Conservation (phyloP, 1,284 basidiomycete genomes). For the Ganoderma sinense region DNA sequence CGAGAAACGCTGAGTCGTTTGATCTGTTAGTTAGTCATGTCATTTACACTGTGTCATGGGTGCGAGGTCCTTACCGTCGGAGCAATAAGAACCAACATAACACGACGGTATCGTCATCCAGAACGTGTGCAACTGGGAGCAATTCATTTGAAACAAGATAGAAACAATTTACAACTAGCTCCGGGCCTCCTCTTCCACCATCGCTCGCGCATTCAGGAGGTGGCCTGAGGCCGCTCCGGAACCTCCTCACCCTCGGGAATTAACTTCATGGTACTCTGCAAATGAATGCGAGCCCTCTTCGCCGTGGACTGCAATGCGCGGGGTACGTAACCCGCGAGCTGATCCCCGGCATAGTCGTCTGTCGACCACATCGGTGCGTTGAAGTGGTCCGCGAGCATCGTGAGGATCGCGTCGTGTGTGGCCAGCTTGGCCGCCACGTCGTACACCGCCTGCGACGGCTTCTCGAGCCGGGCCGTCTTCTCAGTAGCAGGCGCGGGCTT, state of each 20-base stretch:
- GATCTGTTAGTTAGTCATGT: too few relatives aligned
- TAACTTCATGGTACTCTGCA: background rate
- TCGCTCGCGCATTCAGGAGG: background rate
- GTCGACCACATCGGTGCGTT: too few relatives aligned
- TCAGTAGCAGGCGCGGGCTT: background rate
- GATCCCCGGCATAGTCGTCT: too few relatives aligned
- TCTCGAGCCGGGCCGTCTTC: background rate
- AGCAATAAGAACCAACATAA: too few relatives aligned
- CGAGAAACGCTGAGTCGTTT: too few relatives aligned
- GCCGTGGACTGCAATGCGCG: background rate
- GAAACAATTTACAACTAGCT: too few relatives aligned
- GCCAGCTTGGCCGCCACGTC: background rate
- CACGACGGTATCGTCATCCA: background rate
- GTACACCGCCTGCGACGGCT: background rate
- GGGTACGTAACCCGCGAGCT: background rate
- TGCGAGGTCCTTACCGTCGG: too few relatives aligned
- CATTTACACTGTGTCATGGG: too few relatives aligned
- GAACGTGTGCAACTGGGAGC: too few relatives aligned
- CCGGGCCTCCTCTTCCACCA: too few relatives aligned
- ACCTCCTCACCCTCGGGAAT: background rate
- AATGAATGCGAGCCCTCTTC: background rate
- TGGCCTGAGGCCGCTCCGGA: background rate
- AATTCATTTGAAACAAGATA: too few relatives aligned
- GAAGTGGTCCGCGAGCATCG: background rate
- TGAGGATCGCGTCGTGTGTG: background rate